These are phyloP conservation scores for Rubroshorea leprosula DNA, from an alignment of 345 rosid species.

Conservation along the genomic window DNA sequence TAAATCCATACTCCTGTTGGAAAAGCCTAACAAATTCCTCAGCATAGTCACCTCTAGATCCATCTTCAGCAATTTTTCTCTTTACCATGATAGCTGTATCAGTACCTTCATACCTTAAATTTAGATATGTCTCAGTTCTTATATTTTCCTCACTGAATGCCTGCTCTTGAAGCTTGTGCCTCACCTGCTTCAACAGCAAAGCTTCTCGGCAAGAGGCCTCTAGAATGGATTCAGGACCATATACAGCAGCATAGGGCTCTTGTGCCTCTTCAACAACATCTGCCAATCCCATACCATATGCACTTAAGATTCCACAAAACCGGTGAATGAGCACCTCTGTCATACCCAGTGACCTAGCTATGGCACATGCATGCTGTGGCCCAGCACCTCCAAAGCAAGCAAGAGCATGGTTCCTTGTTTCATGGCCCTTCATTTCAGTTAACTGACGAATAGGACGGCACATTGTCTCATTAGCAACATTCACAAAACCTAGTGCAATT, in stretches of 20 bases:
- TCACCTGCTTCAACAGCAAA: slow-evolving; percentile 47
- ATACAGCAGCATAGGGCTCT: slow-evolving; percentile 86
- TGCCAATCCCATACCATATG: slow-evolving; percentile 98
- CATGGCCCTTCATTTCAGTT: slow-evolving; percentile 98
- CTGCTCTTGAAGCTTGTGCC: slow-evolving; percentile 63
- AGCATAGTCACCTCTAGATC: slow-evolving; percentile 51
- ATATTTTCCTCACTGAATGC: slow-evolving; percentile 68
- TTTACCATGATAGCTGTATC: slow-evolving; percentile 97
- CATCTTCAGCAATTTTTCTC: slow-evolving; percentile 37
- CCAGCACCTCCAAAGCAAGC: slow-evolving; percentile 99
- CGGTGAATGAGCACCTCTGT: slow-evolving; percentile 80
- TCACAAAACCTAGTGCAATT: slow-evolving; percentile 81
- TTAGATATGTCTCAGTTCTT: slow-evolving; percentile 65
- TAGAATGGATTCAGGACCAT: slow-evolving; percentile 52
- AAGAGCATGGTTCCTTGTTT: slow-evolving; percentile 87
- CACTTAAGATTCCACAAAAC: slow-evolving; percentile 89
- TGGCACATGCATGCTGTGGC: slow-evolving; percentile 97
- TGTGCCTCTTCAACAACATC: slow-evolving; percentile 96
- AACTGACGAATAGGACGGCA: slow-evolving; percentile 92
- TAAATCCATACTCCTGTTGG: slow-evolving; percentile 89
- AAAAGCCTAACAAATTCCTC: slow-evolving; percentile 73
- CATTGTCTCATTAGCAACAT: slow-evolving; percentile 98
- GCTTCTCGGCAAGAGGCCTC: slow-evolving; percentile 70
- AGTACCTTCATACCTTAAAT: slow-evolving; percentile 92
- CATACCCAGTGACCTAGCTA: slow-evolving; percentile 92